These are phyloP conservation scores for Ophiostoma perfectum DNA, from an alignment of 2,329 filamentous ascomycete genomes.

Conservation along the genomic window DNA sequence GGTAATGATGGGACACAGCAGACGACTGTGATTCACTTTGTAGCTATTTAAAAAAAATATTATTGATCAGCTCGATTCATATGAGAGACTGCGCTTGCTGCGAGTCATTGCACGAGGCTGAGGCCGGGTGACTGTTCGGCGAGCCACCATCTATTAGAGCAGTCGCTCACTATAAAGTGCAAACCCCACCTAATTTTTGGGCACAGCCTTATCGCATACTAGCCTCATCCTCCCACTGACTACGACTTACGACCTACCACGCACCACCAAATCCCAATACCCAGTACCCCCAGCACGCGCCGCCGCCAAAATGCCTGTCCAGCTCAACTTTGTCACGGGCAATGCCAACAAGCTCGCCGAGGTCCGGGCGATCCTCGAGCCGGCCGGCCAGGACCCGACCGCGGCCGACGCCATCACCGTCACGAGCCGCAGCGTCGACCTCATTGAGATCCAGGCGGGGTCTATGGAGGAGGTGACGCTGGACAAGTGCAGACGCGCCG, in stretches of 20 bases:
- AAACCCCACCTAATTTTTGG: background rate
- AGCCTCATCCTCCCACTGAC: background rate
- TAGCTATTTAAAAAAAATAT: background rate
- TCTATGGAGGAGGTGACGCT: conserved; percentile 83
- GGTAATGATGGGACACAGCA: no score
- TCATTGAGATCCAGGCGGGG: conserved; percentile 88
- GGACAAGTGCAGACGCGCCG: conserved; percentile 81
- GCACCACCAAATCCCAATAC: background rate
- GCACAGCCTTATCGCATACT: background rate
- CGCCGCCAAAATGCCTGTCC: conserved; percentile 33
- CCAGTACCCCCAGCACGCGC: no score
- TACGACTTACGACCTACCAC: background rate
- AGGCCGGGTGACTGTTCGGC: conserved; percentile 2
- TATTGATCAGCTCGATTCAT: no score
- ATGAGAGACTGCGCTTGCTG: no score
- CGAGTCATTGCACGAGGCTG: background rate
- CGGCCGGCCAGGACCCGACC: conserved; percentile 35
- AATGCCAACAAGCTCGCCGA: conserved; percentile 92
- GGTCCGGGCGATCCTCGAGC: conserved; percentile 78
- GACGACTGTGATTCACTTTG: background rate
- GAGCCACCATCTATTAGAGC: background rate
- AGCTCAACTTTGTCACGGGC: conserved; percentile 89
- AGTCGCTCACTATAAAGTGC: background rate
- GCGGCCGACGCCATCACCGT: conserved; percentile 53
- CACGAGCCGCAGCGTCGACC: conserved; percentile 67